phyloP scores from a whole-genome alignment of 768 basidiomycete genomes.

The Hypholoma sublateritium region DNA sequence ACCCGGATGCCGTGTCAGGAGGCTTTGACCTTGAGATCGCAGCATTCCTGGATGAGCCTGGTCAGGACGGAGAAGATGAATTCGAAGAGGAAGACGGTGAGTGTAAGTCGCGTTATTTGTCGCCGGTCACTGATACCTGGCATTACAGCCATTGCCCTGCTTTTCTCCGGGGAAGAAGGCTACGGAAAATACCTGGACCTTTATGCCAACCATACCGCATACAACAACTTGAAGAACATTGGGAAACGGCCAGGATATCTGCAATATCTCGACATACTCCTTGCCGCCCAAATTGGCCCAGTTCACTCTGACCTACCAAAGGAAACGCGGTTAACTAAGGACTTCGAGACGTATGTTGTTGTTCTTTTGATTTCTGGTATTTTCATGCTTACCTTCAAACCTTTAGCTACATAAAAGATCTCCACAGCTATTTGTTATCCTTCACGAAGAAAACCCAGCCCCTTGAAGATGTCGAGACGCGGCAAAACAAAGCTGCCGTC shows the following conservation, averaged over 20 bases:
- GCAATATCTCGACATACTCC: slow-evolving; percentile 88
- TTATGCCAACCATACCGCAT: slow-evolving; percentile 84
- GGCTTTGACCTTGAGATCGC: slow-evolving; percentile 84
- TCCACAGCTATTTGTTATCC: slow-evolving; percentile 83
- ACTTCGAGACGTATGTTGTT: slow-evolving; percentile 73
- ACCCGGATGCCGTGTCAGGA: slow-evolving; percentile 85
- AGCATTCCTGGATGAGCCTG: slow-evolving; percentile 74
- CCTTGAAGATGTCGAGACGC: slow-evolving; percentile 70
- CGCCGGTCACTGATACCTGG: slow-evolving; percentile 3
- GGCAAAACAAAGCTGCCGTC: slow-evolving; percentile 58
- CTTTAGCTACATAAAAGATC: slow-evolving; percentile 74
- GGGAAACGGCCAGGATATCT: slow-evolving; percentile 86
- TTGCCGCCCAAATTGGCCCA: slow-evolving; percentile 56
- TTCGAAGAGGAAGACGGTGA: slow-evolving; percentile 85
- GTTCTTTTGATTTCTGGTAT: background rate
- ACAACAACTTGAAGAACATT: slow-evolving; percentile 86
- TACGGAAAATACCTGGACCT: slow-evolving; percentile 96
- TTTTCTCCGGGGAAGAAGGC: slow-evolving; percentile 96
- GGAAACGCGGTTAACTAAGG: slow-evolving; percentile 67
- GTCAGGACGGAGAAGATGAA: slow-evolving; percentile 71
- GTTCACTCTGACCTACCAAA: slow-evolving; percentile 71
- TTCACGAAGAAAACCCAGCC: slow-evolving; percentile 87
- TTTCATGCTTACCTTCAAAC: background rate
- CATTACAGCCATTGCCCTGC: slow-evolving; percentile 63
- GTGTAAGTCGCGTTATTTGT: slow-evolving; percentile 28